Evolutionary conservation across 495 filamentous ascomycete species (phyloP), one percentile per base, ranked within the genome.

Genomic region (Tuber umbilicatum): DNA sequence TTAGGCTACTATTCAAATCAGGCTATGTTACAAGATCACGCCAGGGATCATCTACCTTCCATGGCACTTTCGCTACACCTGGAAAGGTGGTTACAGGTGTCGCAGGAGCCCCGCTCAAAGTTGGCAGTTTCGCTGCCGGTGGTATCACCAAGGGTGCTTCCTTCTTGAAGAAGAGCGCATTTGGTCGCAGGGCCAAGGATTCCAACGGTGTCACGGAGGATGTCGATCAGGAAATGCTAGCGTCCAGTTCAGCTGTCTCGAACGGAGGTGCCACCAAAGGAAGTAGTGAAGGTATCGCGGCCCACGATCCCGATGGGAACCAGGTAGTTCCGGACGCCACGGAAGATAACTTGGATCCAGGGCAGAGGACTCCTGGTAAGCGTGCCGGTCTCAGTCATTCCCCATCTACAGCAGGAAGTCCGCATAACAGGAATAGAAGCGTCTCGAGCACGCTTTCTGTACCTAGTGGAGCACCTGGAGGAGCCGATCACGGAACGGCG

Each of bases 21-120:
- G 89, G 91, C 84, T 99, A 97, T 79, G 93, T 99, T 74, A 90
- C 90, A 23, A 90, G 96, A 70, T 88, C 92, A 17, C 89, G 93
- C 45, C 92, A 97, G 83, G 95, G 96, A 67, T 95, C 94, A 0
- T 91, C 92, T 5, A 97, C 95, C 5, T 97, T 99, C 87, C 90
- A 89, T 5, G 95, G 95, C 21, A 97, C 94, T 0, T 97, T 99
- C 81, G 89, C 91, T 7, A 86, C 91, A 6, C 93, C 95, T n/a
- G 92, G 93, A 41, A 97, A 94, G 85, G 91, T 98, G 71, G 91
- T 97, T 72, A 90, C 89, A 23, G 89, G 89, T 72, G 89, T 90
- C 73, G 89, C 88, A 9, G 94, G 93, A 38, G 94, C 92, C 17
- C 95, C 95, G 17, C 89, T 98, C 81, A 98, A 97, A 85, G 94